phyloP scores from a whole-genome alignment of 805 yeast species.

The Saccharomycopsis lassenensis region DNA sequence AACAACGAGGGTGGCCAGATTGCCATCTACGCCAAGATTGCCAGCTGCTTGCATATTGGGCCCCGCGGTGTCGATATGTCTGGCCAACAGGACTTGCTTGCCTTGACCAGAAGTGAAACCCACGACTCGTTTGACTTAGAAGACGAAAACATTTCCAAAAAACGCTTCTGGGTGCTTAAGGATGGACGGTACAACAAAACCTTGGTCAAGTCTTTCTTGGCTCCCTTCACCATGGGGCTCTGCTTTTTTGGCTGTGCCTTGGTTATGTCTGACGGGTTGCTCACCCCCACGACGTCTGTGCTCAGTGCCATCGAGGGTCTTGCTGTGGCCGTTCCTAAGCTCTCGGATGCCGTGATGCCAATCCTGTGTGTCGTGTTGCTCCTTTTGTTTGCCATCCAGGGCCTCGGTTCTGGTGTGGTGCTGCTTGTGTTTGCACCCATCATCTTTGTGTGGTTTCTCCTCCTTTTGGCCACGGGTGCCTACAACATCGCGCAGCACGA shows the following conservation, averaged over 20 bases:
- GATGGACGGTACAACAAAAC: slow-evolving; percentile 21
- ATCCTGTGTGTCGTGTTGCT: slow-evolving; percentile 39
- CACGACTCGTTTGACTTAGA: slow-evolving; percentile 13
- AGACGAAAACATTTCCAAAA: background rate
- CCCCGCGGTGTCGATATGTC: slow-evolving; percentile 35
- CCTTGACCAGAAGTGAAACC: slow-evolving; percentile 32
- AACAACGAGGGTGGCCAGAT: slow-evolving; percentile 56
- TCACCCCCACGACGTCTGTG: slow-evolving; percentile 56
- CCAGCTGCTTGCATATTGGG: slow-evolving; percentile 36
- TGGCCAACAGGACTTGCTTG: slow-evolving; percentile 23
- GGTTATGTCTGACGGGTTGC: slow-evolving; percentile 47
- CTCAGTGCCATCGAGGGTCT: slow-evolving; percentile 48
- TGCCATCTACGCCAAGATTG: slow-evolving; percentile 50
- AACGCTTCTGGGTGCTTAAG: slow-evolving; percentile 19
- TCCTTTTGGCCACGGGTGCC: slow-evolving; percentile 35
- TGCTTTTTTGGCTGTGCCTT: slow-evolving; percentile 47
- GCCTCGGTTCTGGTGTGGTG: slow-evolving; percentile 39
- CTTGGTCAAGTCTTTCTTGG: slow-evolving; percentile 24
- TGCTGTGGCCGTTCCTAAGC: slow-evolving; percentile 38
- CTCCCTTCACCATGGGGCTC: slow-evolving; percentile 26
- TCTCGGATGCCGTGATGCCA: slow-evolving; percentile 31
- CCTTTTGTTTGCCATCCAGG: slow-evolving; percentile 35
- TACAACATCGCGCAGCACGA: slow-evolving; percentile 30
- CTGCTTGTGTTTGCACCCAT: slow-evolving; percentile 44
- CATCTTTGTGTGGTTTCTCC: slow-evolving; percentile 38